Evolutionary conservation across 2,329 filamentous ascomycete genomes (phyloP).

Genomic region (Fusarium clavum): DNA sequence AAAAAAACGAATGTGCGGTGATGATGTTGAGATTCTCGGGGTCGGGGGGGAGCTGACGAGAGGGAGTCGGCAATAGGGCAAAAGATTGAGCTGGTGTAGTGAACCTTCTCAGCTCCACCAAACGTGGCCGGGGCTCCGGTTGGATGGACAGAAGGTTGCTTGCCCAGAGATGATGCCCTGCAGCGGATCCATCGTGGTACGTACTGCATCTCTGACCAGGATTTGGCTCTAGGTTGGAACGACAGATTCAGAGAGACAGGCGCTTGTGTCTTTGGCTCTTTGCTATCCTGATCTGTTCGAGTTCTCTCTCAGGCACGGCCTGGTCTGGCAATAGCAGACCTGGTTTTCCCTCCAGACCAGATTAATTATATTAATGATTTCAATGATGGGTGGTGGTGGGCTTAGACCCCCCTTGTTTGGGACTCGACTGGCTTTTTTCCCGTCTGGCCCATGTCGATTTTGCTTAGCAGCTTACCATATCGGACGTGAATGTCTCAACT

Average conservation of each 20-base stretch:
- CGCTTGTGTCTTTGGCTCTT: conserved; percentile 3
- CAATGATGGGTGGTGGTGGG: conserved; percentile 41
- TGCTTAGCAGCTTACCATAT: conserved; percentile 22
- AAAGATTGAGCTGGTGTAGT: conserved; percentile 45
- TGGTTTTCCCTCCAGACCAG: conserved; percentile 17
- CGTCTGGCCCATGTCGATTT: conserved; percentile 27
- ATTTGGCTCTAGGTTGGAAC: conserved; percentile 1
- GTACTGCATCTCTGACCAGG: conserved; percentile 10
- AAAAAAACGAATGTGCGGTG: conserved; percentile 39
- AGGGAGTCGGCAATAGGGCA: conserved; percentile 47
- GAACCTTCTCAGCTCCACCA: conserved; percentile 41
- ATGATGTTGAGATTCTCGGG: conserved; percentile 40
- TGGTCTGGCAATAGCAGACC: not conserved
- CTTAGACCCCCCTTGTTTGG: conserved; percentile 33
- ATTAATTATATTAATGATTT: conserved; percentile 8
- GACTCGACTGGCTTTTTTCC: conserved; percentile 22
- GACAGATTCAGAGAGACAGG: not conserved
- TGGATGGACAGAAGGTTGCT: conserved; percentile 38
- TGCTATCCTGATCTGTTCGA: not conserved
- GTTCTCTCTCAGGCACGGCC: conserved; percentile 14
- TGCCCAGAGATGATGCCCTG: conserved; percentile 36
- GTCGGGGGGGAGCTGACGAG: conserved; percentile 42
- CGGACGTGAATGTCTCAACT: conserved; percentile 42
- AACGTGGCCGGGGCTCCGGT: conserved; percentile 42
- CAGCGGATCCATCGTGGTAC: conserved; percentile 17